Evolutionary conservation across 768 basidiomycete species (phyloP), one percentile per base, ranked within the genome.

Genomic region (Plicaturopsis crispa): DNA sequence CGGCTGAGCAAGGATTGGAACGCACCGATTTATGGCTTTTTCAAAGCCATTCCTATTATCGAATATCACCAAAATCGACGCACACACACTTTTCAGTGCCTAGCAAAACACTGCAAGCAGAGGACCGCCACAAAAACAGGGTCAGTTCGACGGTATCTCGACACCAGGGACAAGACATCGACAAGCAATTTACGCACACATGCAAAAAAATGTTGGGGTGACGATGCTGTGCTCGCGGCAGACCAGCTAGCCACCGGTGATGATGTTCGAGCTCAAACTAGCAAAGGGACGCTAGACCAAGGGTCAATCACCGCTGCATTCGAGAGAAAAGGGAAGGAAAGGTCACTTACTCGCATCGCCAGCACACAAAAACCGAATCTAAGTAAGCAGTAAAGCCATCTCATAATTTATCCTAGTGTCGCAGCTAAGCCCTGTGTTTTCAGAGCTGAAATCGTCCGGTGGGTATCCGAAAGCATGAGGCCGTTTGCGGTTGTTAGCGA

Each of bases 401-500:
- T 38, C 10, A 19, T 16, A 23, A 34, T 38, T 39, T 41, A 22
- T 22, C 20, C 21, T n/a, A 19, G 4, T 22, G 14, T 28, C 31
- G 24, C 37, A 17, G 41, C 16, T 14, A 42, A n/a, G n/a, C n/a
- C n/a, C n/a, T n/a, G n/a, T n/a, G n/a, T n/a, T n/a, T n/a, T 28
- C 21, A 60, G 57, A 22, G 57, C 50, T 0, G 48, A 61, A 32
- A 52, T 60, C 14, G 62, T 66, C 1, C 41, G 44, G 0, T 68
- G 64, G 68, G 55, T 66, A 0, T 8, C 55, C 0, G 52, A 65
- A 40, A 57, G 48, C 28, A 38, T 53, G 18, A 47, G 53, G 1
- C 65, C 64, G 0, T 61, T 62, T 38, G 45, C 31, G 0, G 62
- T 66, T 14, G 53, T 66, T 4, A 45, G 58, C 8, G 62, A 70